phyloP scores from a whole-genome alignment of 495 filamentous ascomycete species.

The Physcia stellaris region DNA sequence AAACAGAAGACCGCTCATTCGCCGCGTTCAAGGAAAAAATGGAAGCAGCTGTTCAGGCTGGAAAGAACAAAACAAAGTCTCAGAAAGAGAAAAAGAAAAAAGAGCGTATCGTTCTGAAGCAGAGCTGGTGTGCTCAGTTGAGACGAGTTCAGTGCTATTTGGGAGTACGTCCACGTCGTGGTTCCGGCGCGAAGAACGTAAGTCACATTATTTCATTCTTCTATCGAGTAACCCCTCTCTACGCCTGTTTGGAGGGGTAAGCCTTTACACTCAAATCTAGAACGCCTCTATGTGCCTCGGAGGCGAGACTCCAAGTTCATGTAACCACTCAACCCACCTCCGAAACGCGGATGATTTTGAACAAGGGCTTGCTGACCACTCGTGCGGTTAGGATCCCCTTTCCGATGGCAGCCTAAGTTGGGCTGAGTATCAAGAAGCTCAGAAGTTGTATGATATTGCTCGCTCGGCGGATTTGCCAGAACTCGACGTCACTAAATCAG shows the following conservation, averaged over 20 bases:
- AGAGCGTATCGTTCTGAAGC: conserved; percentile 31
- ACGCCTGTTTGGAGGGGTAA: too few species aligned
- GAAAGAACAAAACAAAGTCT: conserved; percentile 30
- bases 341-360: too few species aligned
- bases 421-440: conserved; percentile 13
- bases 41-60: conserved; percentile 25
- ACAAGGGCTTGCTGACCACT: too few species aligned
- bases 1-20: conserved; percentile 20
- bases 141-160: conserved; percentile 57
- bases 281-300: too few species aligned
- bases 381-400: conserved; percentile 6
- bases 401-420: conserved; percentile 13
- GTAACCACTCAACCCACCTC: too few species aligned
- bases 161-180: conserved; percentile 41
- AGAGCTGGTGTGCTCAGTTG: conserved; percentile 32
- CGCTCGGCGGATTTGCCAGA: conserved; percentile 11
- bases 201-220: too few species aligned
- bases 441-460: conserved; percentile 11
- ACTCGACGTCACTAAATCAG: conserved; percentile 23
- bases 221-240: too few species aligned
- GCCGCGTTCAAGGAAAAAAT: conserved; percentile 35
- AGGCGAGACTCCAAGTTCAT: too few species aligned
- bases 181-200: conserved; percentile 8
- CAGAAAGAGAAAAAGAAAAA: conserved; percentile 36
- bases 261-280: too few species aligned